phyloP scores from a whole-genome alignment of 2,329 filamentous ascomycete species.

The Trichothecium sympodiale region DNA sequence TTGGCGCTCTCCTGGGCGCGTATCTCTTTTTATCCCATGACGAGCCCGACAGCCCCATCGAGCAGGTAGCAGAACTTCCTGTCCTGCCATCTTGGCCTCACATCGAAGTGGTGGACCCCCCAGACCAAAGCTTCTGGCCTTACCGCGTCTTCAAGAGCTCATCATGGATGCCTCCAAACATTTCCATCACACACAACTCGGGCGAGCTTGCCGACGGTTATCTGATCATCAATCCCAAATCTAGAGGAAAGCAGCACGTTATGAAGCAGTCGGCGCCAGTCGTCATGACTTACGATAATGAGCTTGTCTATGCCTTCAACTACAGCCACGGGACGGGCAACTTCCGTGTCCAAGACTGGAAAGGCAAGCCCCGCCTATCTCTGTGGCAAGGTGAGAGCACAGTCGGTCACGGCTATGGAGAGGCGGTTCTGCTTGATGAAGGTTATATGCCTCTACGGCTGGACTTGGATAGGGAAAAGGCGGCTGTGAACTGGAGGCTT shows the following conservation, averaged over 20 bases:
- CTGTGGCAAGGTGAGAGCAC: conserved; percentile 1
- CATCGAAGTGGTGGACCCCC: conserved; percentile 9
- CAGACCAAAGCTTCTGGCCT: conserved; percentile 6
- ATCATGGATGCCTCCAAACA: conserved; percentile 11
- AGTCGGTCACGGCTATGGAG: conserved; percentile 1
- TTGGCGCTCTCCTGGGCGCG: too few relatives aligned
- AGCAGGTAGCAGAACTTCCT: background rate
- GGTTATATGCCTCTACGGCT: background rate
- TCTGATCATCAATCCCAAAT: conserved; percentile 11
- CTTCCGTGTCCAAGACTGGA: background rate
- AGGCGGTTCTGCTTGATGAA: background rate
- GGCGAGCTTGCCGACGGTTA: conserved; percentile 13
- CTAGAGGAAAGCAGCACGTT: background rate
- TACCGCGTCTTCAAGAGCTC: conserved; percentile 14
- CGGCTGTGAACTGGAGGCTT: background rate
- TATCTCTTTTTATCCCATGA: too few relatives aligned
- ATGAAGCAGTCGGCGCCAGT: background rate
- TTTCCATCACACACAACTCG: conserved; percentile 9
- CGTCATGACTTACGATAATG: conserved; percentile 1
- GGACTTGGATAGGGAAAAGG: conserved; percentile 5
- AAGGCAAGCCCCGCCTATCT: background rate
- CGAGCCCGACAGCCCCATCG: too few relatives aligned
- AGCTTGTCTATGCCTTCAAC: conserved; percentile 1
- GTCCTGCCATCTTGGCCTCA: conserved; percentile 10
- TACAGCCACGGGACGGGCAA: background rate